Base-by-base conservation (phyloP, 495 filamentous ascomycete genomes). In the Parathielavia appendiculata region DNA sequence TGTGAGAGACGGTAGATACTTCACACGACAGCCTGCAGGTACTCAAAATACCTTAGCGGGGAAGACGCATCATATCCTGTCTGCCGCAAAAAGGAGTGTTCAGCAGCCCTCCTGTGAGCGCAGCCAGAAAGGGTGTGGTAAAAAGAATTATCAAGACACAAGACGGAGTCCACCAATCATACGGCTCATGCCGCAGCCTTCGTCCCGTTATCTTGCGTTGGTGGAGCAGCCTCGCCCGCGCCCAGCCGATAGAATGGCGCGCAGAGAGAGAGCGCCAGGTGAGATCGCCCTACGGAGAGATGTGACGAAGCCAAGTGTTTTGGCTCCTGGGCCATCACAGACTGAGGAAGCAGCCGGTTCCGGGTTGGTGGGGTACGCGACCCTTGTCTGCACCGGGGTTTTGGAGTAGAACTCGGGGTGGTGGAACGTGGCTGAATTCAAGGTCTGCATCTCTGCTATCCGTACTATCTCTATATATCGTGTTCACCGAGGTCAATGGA, bases 101-200 rank as follows among this genome's bases (percentile, higher is more conserved):
- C 13, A n/a, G 40, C 14, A 4, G 19, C 7, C 4, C 6, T 34
- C 32, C 19, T 5, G 30, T 50, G 47, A 2, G 16, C 30, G 54
- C 44, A 51, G 45, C 54, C 45, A 38, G 59, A 49, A 68, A 71
- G 65, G 56, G 32, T 68, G 64, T 61, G 71, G 74, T 77, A 66
- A 77, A 59, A 74, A 70, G 59, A 75, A 76, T 77, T 68, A 68
- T 69, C 71, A 75, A 32, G 61, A 72, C 73, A 69, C 64, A 16
- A 62, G 58, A 55, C 22, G 51, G 48, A 54, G 40, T 52, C 62
- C 45, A 63, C 75, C 73, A 77, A 77, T 75, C 66, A 74, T 30
- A 58, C 35, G 16, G 4, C 54, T 7, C 53, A 36, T 32, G 40
- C 30, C 49, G 57, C 55, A 58, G 54, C 59, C 65, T 63, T 50